These are phyloP conservation scores for Kodamaea alishanica DNA, from an alignment of 1,139 yeast species.

Conservation along the genomic window DNA sequence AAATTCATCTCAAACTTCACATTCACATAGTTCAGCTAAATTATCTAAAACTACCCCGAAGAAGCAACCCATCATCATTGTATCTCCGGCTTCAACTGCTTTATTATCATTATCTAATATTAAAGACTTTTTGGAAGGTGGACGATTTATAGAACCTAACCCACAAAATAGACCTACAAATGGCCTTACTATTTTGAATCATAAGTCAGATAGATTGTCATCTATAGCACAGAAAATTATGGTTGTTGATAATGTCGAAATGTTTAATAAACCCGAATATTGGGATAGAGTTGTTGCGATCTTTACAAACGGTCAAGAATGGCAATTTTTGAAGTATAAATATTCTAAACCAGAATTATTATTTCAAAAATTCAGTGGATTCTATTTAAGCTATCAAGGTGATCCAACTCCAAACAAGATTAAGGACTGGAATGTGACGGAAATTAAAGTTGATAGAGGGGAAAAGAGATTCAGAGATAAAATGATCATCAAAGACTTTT, in stretches of 20 bases:
- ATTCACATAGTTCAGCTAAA: constrained; percentile 2
- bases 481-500: constrained; percentile 77
- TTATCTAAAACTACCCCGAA: constrained; percentile 16
- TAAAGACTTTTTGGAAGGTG: constrained; percentile 76
- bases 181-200: constrained; percentile 51
- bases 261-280: constrained; percentile 90
- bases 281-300: constrained; percentile 97
- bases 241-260: constrained; percentile 84
- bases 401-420: constrained; percentile 76
- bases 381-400: constrained; percentile 69
- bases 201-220: constrained; percentile 54
- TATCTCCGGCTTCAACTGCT: constrained; percentile 95
- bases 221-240: constrained; percentile 57
- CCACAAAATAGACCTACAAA: constrained; percentile 34
- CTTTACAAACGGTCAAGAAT: constrained; percentile 92
- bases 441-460: constrained; percentile 69
- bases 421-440: constrained; percentile 83
- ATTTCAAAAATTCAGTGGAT: constrained; percentile 84
- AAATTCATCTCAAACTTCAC: constrained; percentile 23
- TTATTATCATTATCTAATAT: constrained; percentile 76
- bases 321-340: constrained; percentile 92
- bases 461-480: constrained; percentile 83
- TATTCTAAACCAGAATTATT: constrained; percentile 76
- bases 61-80: constrained; percentile 85
- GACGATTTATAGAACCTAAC: constrained; percentile 62